Evolutionary conservation across 306 rosid genomes (phyloP), one percentile per base, ranked within the genome.

Genomic region (Acacia confusa): DNA sequence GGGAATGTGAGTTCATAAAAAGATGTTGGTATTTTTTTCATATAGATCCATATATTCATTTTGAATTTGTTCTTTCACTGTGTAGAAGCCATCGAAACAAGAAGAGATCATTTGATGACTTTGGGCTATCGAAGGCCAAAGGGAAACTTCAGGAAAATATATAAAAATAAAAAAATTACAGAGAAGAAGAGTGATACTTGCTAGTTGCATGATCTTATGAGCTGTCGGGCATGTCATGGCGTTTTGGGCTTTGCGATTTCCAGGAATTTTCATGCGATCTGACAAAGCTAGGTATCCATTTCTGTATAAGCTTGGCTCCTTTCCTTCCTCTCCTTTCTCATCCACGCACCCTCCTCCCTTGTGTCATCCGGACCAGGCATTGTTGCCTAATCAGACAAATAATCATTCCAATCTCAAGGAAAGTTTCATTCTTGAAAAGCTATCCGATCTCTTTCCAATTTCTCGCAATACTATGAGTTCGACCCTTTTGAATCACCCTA

Each of bases 381-480:
- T 19, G n/a, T 72, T 43, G 22, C 40, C 40, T 45, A 19, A 7
- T 61, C 52, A 2, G 63, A 28, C 36, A 76, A 66, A 13, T 7
- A 25, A 70, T 60, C 69, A 52, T 28, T 11, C 81, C 27, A 58
- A 25, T 47, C 73, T 71, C 2, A 86, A 89, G 44, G 96, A 94
- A 79, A 77, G 66, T 58, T 85, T 6, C 34, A 73, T 94, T 80
- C 92, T 89, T 52, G 77, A 83, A 8, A 87, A 91, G 78, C 90
- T 94, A 65, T 85, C 91, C 1, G 43, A 81, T 40, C 85, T 94
- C 25, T 79, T 94, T 24, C 87, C 92, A 6, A 44, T 69, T 3
- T 40, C 74, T 48, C 64, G 73, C 20, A 36, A 66, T 28, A 65
- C n/a, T 36, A 45, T 73, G 32, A 45, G 43, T 25, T 41, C 69